Base-by-base conservation (phyloP, 768 basidiomycete genomes). In the Rhodotorula kratochvilovae region DNA sequence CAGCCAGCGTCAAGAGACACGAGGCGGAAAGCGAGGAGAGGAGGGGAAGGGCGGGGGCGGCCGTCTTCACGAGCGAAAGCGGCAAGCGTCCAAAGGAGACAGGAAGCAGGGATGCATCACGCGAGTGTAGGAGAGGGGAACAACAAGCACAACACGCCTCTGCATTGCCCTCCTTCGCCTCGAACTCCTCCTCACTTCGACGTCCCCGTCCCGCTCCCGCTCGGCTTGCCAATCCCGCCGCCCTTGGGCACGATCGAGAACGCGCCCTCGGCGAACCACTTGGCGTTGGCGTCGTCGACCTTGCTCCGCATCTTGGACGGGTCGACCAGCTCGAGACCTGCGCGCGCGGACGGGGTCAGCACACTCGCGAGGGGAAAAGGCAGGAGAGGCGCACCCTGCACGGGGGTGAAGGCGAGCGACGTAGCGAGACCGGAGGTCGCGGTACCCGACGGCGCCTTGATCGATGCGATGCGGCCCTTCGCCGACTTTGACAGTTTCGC, bases 401-500 rank as follows among this genome's bases (percentile, higher is more conserved):
- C 90, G 23, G 95, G 95, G 10, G 95, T 98, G 69, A 98, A 94
- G 13, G 89, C 90, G 67, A 98, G 82, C 27, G 91, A 93, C 0
- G 94, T 97, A 10, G 91, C 89, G 15, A 89, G 92, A 36, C 95
- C 95, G 1, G 90, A 91, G 27, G 84, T 83, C 60, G 85, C 84
- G 19, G 85, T 80, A 31, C 82, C 82, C 43, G 82, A 81, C 21
- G 84, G 78, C n/a, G 81, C 87, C 89, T 45, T 89, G 87, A 70
- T 89, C 84, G 56, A 89, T 87, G 74, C 92, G 89, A 7, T 90
- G 90, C 96, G 88, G 62, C 95, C 83, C 78, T 92, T 92, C 83
- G 96, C 96, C 60, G 88, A 87, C 82, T 97, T 93, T 39, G 92
- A 95, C 81, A 99, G 83, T 84, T 98, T 98, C 56, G 96, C 96